Evolutionary conservation across 1,139 yeast species (phyloP).

Genomic region (Yueomyces sp.): DNA sequence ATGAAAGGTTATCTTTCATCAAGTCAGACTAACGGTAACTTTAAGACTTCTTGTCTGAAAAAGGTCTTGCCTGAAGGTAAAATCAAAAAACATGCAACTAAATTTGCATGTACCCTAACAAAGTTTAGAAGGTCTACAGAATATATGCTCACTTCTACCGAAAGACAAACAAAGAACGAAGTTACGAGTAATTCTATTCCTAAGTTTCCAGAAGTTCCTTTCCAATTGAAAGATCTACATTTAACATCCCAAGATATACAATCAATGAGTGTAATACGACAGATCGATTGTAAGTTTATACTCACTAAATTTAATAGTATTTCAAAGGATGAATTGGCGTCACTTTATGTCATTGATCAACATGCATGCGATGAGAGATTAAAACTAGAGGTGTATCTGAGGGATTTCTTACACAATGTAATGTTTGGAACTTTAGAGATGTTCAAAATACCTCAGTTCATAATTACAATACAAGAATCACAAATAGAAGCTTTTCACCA

Average conservation of each 20-base stretch:
- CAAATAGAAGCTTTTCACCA: conserved; percentile 19
- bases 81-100: neutral
- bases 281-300: conserved; percentile 50
- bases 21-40: neutral
- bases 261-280: conserved; percentile 29
- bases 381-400: conserved; percentile 36
- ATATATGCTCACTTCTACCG: neutral
- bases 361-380: conserved; percentile 73
- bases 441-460: conserved; percentile 1
- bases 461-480: conserved; percentile 8
- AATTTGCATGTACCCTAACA: neutral
- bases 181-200: neutral
- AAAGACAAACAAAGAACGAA: neutral
- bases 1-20: conserved; percentile 1
- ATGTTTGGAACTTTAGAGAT: conserved; percentile 3
- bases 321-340: neutral
- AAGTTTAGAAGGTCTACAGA: neutral
- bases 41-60: too few species aligned
- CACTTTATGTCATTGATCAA: conserved; percentile 46
- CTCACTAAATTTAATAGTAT: conserved; percentile 24
- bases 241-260: conserved; percentile 10
- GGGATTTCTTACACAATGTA: conserved; percentile 15
- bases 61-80: neutral
- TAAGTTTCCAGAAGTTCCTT: neutral
- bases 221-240: neutral